Conservation (phyloP, 257 asterid genomes). For the Solanum chaucha region DNA sequence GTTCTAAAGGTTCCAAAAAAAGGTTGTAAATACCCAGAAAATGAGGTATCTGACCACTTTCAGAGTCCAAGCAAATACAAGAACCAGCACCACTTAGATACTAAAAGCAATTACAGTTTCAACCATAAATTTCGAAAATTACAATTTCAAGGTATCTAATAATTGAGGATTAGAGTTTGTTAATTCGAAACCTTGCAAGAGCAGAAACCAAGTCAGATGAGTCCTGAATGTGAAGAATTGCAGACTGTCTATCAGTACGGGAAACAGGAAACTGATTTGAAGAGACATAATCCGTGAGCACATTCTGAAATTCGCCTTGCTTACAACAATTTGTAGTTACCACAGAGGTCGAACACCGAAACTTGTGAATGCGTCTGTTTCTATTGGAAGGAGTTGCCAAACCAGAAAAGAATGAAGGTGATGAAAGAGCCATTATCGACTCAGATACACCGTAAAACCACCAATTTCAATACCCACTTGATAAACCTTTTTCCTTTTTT, state of each 20-base stretch:
- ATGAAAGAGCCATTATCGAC: background rate
- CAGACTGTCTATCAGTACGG: conserved; percentile 32
- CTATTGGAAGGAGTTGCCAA: background rate
- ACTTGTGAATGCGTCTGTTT: background rate
- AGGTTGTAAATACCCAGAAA: background rate
- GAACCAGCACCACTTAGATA: background rate
- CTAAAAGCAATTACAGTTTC: background rate
- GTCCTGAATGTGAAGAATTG: conserved; percentile 52
- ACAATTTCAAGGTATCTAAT: background rate
- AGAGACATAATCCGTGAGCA: conserved; percentile 8
- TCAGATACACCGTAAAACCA: background rate
- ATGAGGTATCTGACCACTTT: background rate
- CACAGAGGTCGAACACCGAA: background rate
- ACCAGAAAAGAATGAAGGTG: background rate
- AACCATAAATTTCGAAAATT: too few relatives aligned
- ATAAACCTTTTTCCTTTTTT: background rate
- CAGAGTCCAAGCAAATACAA: background rate
- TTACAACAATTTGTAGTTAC: conserved; percentile 7
- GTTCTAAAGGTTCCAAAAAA: background rate
- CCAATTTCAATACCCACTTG: background rate
- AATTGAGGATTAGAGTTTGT: background rate
- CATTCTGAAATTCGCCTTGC: conserved; percentile 13
- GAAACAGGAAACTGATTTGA: conserved; percentile 18
- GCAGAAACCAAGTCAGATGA: conserved; percentile 63
- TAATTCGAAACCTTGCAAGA: conserved; percentile 47